Percentiles rank a stretch among this genome's conserved stretches.
Conservation (phyloP, 2,329 filamentous ascomycete species). For the Rhinocladiella mackenziei region DNA sequence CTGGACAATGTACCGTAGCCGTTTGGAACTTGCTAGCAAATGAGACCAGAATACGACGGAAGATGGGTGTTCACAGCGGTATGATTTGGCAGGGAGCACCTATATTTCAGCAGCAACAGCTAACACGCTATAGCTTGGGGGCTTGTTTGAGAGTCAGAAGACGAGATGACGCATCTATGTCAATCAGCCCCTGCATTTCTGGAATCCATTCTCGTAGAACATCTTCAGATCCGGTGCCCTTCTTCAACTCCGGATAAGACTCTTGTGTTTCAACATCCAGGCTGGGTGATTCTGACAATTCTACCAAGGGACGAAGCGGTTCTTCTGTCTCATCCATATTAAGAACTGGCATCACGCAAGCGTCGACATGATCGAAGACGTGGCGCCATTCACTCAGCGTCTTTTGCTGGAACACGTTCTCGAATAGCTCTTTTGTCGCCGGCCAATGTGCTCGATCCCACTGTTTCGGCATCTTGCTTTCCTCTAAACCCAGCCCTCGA, state of each 20-base stretch:
- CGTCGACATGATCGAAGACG: conserved; percentile 83
- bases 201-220: conserved; percentile 16
- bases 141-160: conserved; percentile 2
- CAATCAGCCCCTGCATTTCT: neutral
- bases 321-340: conserved; percentile 66
- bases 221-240: conserved; percentile 11
- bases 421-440: conserved; percentile 58
- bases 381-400: conserved; percentile 74
- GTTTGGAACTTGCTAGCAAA: neutral
- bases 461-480: conserved; percentile 42
- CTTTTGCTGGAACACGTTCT: conserved; percentile 60
- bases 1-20: conserved; percentile 16
- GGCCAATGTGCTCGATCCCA: conserved; percentile 64
- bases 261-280: conserved; percentile 48
- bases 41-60: neutral
- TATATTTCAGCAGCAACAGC: too few species aligned
- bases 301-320: conserved; percentile 43
- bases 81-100: too few species aligned
- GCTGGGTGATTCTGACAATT: conserved; percentile 63
- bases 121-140: conserved; percentile 10
- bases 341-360: conserved; percentile 84
- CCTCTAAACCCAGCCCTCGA: conserved; percentile 57
- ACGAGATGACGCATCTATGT: conserved; percentile 7
- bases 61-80: too few species aligned
- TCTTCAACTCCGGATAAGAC: conserved; percentile 16